Evolutionary conservation across 1,284 basidiomycete genomes (phyloP).

Genomic region (Bjerkandera adusta): DNA sequence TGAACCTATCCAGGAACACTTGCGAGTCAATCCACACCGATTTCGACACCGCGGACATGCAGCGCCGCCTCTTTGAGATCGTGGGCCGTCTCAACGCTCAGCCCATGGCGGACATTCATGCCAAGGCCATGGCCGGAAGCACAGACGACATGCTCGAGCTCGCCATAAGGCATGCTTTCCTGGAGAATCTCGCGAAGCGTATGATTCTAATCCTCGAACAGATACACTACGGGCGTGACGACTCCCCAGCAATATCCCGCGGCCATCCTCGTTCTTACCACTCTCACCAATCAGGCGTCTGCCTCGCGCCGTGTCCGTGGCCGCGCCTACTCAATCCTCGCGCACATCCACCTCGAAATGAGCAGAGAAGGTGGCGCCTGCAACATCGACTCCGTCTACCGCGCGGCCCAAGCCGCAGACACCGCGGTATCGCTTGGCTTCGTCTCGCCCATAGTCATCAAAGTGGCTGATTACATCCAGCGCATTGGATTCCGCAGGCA

Average conservation of each 20-base stretch:
- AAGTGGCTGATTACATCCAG: neutral
- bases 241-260: neutral
- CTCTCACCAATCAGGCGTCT: too few species aligned
- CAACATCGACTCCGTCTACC: slow-evolving; percentile 9
- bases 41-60: neutral
- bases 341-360: neutral
- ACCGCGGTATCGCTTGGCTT: slow-evolving; percentile 3
- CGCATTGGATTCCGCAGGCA: neutral
- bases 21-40: neutral
- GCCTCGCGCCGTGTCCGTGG: slow-evolving; percentile 2
- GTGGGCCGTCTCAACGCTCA: neutral
- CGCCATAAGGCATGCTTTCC: neutral
- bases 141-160: slow-evolving; percentile 1
- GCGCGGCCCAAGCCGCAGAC: slow-evolving; percentile 8
- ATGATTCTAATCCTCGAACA: neutral
- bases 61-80: neutral
- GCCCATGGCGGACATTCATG: neutral
- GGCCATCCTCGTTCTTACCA: neutral
- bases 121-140: neutral
- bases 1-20: neutral
- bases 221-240: neutral
- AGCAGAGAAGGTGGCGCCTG: neutral
- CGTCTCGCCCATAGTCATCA: slow-evolving; percentile 2
- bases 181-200: neutral
- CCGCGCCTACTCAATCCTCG: neutral